Conservation (phyloP, 2,329 filamentous ascomycete genomes). For the Zymoseptoria crescenta region DNA sequence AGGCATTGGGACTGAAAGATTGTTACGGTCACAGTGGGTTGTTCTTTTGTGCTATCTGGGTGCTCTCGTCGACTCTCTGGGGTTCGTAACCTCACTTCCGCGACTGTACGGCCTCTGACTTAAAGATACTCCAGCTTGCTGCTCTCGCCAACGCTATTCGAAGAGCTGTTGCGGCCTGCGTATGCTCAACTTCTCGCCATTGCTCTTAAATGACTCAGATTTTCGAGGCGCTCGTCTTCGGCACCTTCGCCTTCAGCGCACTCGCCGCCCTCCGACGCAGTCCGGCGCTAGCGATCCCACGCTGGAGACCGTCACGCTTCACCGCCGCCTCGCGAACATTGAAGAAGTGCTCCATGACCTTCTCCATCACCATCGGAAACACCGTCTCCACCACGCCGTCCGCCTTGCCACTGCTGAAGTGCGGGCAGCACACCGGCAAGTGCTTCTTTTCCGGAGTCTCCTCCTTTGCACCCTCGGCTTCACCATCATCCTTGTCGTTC, state of each 20-base stretch:
- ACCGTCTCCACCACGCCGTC: neutral
- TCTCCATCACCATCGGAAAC: neutral
- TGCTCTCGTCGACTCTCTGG: neutral
- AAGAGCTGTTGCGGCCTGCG: neutral
- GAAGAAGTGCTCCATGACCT: neutral
- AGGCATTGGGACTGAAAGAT: conserved; percentile 11
- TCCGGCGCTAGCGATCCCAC: neutral
- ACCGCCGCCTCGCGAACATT: neutral
- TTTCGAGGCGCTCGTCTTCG: too few relatives aligned
- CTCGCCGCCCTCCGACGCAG: neutral
- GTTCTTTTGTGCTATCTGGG: neutral
- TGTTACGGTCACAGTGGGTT: neutral
- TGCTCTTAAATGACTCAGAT: too few relatives aligned
- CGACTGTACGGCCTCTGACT: too few relatives aligned
- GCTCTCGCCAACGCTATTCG: neutral
- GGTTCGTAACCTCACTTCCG: too few relatives aligned
- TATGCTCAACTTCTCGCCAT: neutral
- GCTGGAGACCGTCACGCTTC: neutral
- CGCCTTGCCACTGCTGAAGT: neutral
- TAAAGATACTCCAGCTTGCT: too few relatives aligned
- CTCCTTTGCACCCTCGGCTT: neutral
- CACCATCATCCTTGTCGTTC: neutral
- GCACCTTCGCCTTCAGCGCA: neutral
- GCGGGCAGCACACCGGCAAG: neutral
- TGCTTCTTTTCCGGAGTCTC: neutral